A percentile compares a stretch with the other conserved stretches of the same genome.
These are phyloP conservation scores for Peronospora farinosa DNA, from an alignment of 352 stramenopile genomes.

Conservation along the genomic window DNA sequence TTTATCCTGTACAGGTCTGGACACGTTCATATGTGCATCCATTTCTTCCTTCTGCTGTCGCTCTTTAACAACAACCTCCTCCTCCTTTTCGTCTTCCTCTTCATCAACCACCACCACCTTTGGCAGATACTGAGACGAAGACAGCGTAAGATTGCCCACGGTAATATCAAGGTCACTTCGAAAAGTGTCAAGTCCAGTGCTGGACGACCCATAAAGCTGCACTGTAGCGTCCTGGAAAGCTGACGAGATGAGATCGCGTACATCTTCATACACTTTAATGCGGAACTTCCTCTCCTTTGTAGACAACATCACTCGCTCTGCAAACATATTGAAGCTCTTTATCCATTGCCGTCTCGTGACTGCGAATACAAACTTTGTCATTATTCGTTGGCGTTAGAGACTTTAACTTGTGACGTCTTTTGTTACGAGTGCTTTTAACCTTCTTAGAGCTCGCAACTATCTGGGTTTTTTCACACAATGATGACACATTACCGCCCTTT, in stretches of 20 bases:
- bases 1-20: not conserved
- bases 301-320: conserved; percentile 39
- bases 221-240: conserved; percentile 42
- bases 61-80: not conserved
- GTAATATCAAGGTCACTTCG: conserved; percentile 71
- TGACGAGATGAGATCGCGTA: conserved; percentile 35
- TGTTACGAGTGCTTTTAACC: conserved; percentile 7
- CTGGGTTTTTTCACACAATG: conserved; percentile 12
- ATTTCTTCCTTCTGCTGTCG: conserved; percentile 2
- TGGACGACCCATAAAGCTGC: conserved; percentile 66
- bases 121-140: conserved; percentile 12
- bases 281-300: conserved; percentile 37
- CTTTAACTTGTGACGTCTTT: conserved; percentile 2
- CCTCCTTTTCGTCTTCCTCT: conserved; percentile 10
- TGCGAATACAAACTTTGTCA: not conserved
- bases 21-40: not conserved
- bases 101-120: conserved; percentile 13
- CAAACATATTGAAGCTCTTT: conserved; percentile 42
- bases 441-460: conserved; percentile 14
- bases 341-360: conserved; percentile 27
- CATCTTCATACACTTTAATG: conserved; percentile 34
- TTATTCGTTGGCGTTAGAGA: conserved; percentile 1
- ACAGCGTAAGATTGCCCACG: conserved; percentile 44
- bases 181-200: conserved; percentile 64
- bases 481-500: not conserved